Percentiles rank a stretch among this genome's conserved stretches.
Conservation (phyloP, 108 stramenopile genomes). For the Nitzschia inconspicua region DNA sequence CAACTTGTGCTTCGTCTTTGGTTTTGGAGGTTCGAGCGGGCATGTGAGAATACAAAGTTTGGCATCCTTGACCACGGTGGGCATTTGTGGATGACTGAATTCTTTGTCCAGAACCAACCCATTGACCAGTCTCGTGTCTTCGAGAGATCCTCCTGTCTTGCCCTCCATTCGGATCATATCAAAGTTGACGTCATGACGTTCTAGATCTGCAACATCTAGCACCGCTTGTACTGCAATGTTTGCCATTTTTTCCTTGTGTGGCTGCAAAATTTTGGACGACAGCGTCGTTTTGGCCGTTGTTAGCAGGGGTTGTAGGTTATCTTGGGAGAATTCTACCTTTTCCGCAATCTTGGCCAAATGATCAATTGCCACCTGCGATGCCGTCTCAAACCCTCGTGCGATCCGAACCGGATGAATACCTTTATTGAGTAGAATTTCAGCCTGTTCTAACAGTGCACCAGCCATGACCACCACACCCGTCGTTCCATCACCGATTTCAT, state of each 20-base stretch:
- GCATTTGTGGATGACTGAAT: constrained; percentile 97
- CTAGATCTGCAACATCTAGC: constrained; percentile 93
- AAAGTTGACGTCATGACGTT: constrained; percentile 97
- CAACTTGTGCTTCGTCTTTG: constrained; percentile 99
- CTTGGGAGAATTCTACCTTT: constrained; percentile 77
- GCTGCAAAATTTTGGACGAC: constrained; percentile 95
- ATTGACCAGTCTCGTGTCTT: constrained; percentile 95
- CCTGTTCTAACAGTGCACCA: constrained; percentile 96
- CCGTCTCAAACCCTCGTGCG: constrained; percentile 96
- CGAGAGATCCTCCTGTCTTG: constrained; percentile 96
- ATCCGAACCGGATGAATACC: constrained; percentile 98
- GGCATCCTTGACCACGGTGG: constrained; percentile 88
- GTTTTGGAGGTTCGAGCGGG: constrained; percentile 99
- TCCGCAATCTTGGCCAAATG: constrained; percentile 88
- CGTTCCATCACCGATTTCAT: constrained; percentile 99
- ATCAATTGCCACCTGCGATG: constrained; percentile 88
- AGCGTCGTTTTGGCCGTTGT: constrained; percentile 97
- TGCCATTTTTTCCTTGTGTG: constrained; percentile 95
- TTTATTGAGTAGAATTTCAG: constrained; percentile 86
- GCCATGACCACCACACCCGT: constrained; percentile 99
- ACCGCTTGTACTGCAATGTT: constrained; percentile 96
- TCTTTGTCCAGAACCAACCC: constrained; percentile 99
- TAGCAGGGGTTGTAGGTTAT: constrained; percentile 87
- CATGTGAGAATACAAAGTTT: constrained; percentile 97
- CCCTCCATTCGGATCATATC: constrained; percentile 99